Evolutionary conservation across 2,329 filamentous ascomycete genomes (phyloP).

Genomic region (Colletotrichum kahawae): DNA sequence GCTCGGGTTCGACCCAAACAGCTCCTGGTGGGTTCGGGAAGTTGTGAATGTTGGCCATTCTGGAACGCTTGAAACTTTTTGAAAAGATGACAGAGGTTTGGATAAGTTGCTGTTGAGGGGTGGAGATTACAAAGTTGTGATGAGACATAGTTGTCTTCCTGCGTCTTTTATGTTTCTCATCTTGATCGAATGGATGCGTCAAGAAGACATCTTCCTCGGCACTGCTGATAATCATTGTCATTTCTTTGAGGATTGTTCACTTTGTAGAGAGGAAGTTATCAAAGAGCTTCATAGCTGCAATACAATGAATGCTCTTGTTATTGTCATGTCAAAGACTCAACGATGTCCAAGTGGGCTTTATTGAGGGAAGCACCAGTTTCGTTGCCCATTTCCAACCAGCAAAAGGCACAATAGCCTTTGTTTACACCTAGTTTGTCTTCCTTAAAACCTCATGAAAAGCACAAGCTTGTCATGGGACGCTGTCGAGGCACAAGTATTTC

Average conservation of each 20-base stretch:
- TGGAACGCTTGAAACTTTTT: neutral
- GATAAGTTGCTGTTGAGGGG: neutral
- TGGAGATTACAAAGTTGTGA: neutral
- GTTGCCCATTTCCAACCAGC: neutral
- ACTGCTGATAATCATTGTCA: neutral
- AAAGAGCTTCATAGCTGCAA: neutral
- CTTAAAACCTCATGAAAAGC: fast-evolving
- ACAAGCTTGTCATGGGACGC: fast-evolving
- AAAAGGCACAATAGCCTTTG: neutral
- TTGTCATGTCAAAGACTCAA: neutral
- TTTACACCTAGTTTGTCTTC: neutral
- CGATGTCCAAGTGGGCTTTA: neutral
- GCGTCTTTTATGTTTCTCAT: neutral
- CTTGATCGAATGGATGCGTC: neutral
- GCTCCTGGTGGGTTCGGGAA: neutral
- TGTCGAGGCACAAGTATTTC: neutral
- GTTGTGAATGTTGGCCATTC: neutral
- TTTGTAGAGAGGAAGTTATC: neutral
- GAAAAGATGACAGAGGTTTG: fast-evolving
- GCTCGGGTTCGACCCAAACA: neutral
- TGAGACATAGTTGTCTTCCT: neutral
- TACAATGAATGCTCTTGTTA: neutral
- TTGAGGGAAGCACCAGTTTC: neutral
- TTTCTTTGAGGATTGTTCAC: neutral
- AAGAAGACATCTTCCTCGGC: no score